Base-by-base conservation (phyloP, 345 rosid genomes). In the Lepidium didymum region DNA sequence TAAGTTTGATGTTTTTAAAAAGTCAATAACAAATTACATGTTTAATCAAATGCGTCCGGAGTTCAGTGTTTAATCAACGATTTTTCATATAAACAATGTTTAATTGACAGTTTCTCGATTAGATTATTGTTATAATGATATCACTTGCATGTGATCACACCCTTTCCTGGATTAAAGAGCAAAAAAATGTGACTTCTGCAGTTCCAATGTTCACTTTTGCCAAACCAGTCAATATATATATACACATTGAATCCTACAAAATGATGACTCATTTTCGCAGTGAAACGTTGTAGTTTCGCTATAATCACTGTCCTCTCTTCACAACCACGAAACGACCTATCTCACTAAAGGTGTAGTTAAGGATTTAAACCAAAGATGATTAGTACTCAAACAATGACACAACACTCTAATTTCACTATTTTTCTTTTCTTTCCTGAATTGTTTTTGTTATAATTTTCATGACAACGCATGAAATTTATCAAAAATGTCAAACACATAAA, bases 121-220 rank as follows among this genome's bases (percentile, higher is more conserved):
- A 44, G 36, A 45, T 72, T 38, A 29, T 45, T 1, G 50, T 36
- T 55, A 63, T 18, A 64, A 64, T 64, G 64, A 45, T 56, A 58
- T 37, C 58, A 55, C 64, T 25, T 46, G 64, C 69, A 72, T 54
- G 64, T 72, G 75, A 70, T 62, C 46, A 53, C 56, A 16, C 5
- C 29, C 25, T 56, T 64, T 72, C 38, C 52, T 47, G 53, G 58
- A 56, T 16, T 15, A 35, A 33, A 19, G 25, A 52, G 27, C 23
- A 14, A 23, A 29, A 10, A 49, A 56, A 62, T 16, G 69, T 36
- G 8, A 46, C 52, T 55, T 64, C 64, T 29, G 4, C 65, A 72
- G 59, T 72, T 64, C 58, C 70, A 1, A 47, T 56, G 76, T 33
- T 15, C 5, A 64, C 70, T 59, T 69, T 69, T 49, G 42, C 50